Base-by-base conservation (phyloP, 176 grass and related monocot genomes). In the Metroxylon sagu region DNA sequence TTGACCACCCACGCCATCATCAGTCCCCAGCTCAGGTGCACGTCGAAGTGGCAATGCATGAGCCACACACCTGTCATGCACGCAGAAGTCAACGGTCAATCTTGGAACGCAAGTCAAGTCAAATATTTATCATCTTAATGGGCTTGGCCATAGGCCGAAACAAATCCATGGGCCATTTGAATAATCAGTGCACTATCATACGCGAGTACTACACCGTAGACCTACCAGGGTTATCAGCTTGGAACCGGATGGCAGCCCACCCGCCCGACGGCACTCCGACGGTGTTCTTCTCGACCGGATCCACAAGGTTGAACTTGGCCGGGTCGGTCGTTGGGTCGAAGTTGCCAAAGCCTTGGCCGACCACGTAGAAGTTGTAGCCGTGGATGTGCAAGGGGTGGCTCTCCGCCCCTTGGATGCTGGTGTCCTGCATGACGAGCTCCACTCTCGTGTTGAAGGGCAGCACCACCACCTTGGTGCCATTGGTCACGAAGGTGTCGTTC, bases 391-490 rank as follows among this genome's bases (percentile, higher is more conserved):
- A 52, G 0, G 89, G 89, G 50, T 94, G 84, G 74, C 77, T 88
- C 77, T 94, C 89, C 26, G 50, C 71, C 31, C 74, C 80, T 53
- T 53, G 71, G 31, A 94, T 81, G 67, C 76, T 81, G 1, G 89
- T 94, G 27, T 79, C 89, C 74, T 94, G 84, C 77, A 94, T 16
- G 71, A 94, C 84, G 16, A 94, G 55, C 67, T 94, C 80, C 6
- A 88, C 74, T 0, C 62, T 76, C 2, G 89, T 61, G 61, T 88
- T 88, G 62, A 88, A 94, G 16, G 0, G 1, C 49, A 85, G 74
- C 43, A 72, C 78, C 67, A 81, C 56, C 29, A 76, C 67, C 72
- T 79, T 69, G 0, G 80, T 85, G 6, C 77, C 84, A 19, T 79
- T 70, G 15, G 3, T 57, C 27, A 86, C 80, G 39, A 88, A 79